A percentile compares a stretch with the other conserved stretches of the same genome.
These are phyloP conservation scores for Naganishia cerealis DNA, from an alignment of 1,284 basidiomycete genomes.

Conservation along the genomic window DNA sequence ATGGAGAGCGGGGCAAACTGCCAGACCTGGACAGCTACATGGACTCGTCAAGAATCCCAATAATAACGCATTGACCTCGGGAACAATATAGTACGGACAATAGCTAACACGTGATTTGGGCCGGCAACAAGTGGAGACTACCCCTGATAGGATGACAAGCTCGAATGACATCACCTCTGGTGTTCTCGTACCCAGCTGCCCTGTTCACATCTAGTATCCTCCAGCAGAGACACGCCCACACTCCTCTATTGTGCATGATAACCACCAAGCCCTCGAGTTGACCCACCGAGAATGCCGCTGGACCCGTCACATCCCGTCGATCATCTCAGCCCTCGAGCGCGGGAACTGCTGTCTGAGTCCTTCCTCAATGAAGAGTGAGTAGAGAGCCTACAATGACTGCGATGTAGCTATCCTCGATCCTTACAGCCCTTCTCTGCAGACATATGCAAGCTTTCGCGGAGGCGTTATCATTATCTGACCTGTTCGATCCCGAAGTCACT, in stretches of 20 bases:
- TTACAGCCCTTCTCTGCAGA: conserved; percentile 34
- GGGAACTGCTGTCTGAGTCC: conserved; percentile 55
- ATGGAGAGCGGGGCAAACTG: too few relatives aligned
- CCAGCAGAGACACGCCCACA: neutral
- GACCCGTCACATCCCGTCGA: conserved; percentile 5
- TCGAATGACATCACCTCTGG: conserved; percentile 8
- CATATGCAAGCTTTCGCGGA: conserved; percentile 51
- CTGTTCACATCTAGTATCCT: neutral
- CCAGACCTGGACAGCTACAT: too few relatives aligned
- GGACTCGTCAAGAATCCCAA: too few relatives aligned
- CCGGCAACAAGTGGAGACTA: too few relatives aligned
- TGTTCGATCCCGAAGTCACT: conserved; percentile 31
- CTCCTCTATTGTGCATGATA: neutral
- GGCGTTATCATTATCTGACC: conserved; percentile 48
- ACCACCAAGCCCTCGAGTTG: neutral
- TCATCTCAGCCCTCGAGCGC: conserved; percentile 27
- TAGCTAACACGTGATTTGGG: too few relatives aligned
- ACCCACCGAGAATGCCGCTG: conserved; percentile 10
- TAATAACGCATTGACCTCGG: too few relatives aligned
- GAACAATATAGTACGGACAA: too few relatives aligned
- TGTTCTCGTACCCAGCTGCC: neutral
- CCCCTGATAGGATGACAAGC: neutral
- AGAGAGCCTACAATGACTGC: neutral
- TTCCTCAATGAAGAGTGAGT: conserved; percentile 70
- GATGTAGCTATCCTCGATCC: neutral